A percentile compares a stretch with the other conserved stretches of the same genome.
Evolutionary conservation across 129 eudicot species (phyloP).

Genomic region (Logfia minima): DNA sequence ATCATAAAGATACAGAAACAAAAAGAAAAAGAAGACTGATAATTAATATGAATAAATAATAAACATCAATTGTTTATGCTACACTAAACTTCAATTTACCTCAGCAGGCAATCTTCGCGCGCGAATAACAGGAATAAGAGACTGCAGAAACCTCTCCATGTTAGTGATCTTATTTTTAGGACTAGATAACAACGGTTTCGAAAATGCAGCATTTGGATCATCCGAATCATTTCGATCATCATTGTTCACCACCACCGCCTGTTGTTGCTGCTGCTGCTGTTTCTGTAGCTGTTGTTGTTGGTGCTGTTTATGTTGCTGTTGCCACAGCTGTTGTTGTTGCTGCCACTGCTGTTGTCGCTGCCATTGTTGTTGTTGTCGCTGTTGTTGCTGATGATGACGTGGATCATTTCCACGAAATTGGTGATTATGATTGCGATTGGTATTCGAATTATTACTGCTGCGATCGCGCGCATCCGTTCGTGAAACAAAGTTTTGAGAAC

Average conservation of each 20-base stretch:
- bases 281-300: neutral
- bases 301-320: neutral
- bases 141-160: neutral
- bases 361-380: too few species aligned
- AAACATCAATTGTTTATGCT: too few species aligned
- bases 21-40: neutral
- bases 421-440: neutral
- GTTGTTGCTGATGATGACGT: neutral
- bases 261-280: too few species aligned
- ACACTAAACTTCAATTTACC: constrained; percentile 33
- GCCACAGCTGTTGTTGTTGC: neutral
- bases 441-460: neutral
- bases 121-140: neutral
- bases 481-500: neutral
- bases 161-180: neutral
- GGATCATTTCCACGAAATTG: neutral
- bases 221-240: too few species aligned
- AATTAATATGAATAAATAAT: too few species aligned
- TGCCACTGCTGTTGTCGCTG: too few species aligned
- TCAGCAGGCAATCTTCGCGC: constrained; percentile 32
- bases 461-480: neutral
- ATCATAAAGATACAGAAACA: neutral
- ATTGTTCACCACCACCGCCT: too few species aligned
- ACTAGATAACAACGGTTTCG: neutral
- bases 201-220: neutral